Evolutionary conservation across 768 basidiomycete species (phyloP), one percentile per base, ranked within the genome.

Genomic region (Mycena kentingensis): DNA sequence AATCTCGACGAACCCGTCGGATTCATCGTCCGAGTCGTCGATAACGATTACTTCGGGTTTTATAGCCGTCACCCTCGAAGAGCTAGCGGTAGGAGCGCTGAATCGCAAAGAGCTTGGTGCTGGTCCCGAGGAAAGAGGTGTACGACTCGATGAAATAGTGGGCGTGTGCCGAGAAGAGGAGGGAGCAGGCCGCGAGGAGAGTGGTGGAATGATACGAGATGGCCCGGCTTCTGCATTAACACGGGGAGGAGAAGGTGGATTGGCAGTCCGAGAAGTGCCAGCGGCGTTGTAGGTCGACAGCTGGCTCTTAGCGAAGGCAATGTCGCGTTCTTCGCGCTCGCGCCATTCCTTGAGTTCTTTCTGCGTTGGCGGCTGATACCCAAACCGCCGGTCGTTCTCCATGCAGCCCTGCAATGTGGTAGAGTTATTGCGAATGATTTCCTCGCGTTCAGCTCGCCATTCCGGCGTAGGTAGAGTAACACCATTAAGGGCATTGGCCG

Each of bases 131-230:
- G 37, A 38, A 18, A 38, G 37, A 7, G 37, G 13, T 18, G 13
- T 8, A 21, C 5, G 22, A 42, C 41, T 42, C 11, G 13, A 49
- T 32, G 7, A 35, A 21, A 13, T 49, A n/a, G 38, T 47, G 46
- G 2, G 45, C 39, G 0, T 37, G 29, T 11, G 28, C 16, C 7
- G 49, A 39, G 3, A 49, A 43, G 26, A 36, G 42, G 11, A 48
- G 13, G 5, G 52, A 49, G 38, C 25, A 12, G 16, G 25, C 11
- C 44, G 3, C 24, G 38, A 11, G 24, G 37, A n/a, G 10, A 28
- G 26, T 55, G 55, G 31, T 64, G 63, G 49, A 53, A 47, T 37
- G 19, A 39, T 7, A 19, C 51, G 55, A 21, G 55, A 57, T 12
- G 55, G 46, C 1, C 55, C 55, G 2, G 55, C 51, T 34, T 52